Evolutionary conservation across 208 protist genomes (phyloP), one percentile per base, ranked within the genome.

Genomic region (Strigomonas culicis): DNA sequence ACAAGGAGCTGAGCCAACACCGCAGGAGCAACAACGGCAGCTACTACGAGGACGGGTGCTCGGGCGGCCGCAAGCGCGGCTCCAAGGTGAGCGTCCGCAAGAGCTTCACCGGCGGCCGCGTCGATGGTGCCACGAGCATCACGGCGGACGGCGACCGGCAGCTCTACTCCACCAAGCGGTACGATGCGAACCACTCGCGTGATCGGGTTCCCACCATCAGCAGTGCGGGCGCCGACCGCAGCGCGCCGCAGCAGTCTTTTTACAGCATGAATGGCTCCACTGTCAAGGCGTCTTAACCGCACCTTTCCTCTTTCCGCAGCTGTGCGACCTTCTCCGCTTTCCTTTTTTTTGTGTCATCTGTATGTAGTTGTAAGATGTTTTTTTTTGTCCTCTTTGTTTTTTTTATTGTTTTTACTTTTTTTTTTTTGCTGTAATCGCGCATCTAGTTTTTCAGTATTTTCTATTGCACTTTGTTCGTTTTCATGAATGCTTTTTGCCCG

Each of bases 1-100:
- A 82, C 60, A n/a, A 61, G 1, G 44, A 66, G 32, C 59, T 75
- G 4, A 27, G 25, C 15, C 21, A 51, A 6, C 4, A 19, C n/a
- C 10, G 13, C 7, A 19, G 21, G 8, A 6, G 10, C 34, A 4
- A 30, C 8, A 19, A 4, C 8, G 21, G 30, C 10, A 30, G 21
- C 31, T 49, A 11, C 36, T 34, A 61, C 8, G 8, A 39, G 30
- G 46, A 61, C 15, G 21, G 15, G 19, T 17, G 52, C 27, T 4
- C 21, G 28, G 8, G 52, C 17, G 17, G 24, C 27, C 22, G 24
- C 19, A 19, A 19, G 19, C 4, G 46, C 11, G 46, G 22, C 10
- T 27, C 46, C 46, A 51, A 51, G 13, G 7, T 25, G 7, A 19
- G 19, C 22, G 46, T 6, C 46, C 7, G 10, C 46, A 41, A 6